phyloP scores from a whole-genome alignment of 805 yeast genomes.

The Wickerhamiella dianesei region DNA sequence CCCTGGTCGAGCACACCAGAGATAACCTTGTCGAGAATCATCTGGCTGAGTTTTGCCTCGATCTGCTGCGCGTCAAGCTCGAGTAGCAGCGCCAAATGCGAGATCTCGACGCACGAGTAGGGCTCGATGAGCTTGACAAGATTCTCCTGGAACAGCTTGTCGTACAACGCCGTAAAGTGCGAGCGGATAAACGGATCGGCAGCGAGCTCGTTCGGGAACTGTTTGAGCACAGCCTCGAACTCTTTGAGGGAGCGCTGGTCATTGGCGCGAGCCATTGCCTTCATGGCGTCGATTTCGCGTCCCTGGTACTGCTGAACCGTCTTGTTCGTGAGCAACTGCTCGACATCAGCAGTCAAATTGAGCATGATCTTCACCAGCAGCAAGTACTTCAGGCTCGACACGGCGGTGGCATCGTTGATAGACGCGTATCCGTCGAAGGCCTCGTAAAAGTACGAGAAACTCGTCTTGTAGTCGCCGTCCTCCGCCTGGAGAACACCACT shows the following conservation, averaged over 20 bases:
- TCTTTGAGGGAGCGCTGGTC: constrained; percentile 80
- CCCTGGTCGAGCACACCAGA: constrained; percentile 97
- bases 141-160: constrained; percentile 83
- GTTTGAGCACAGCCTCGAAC: constrained; percentile 67
- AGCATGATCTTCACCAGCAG: constrained; percentile 86
- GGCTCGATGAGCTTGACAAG: constrained; percentile 91
- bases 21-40: constrained; percentile 92
- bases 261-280: constrained; percentile 80
- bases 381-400: constrained; percentile 82
- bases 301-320: constrained; percentile 61
- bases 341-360: constrained; percentile 73
- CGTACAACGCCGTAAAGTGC: constrained; percentile 86
- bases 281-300: constrained; percentile 88
- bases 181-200: constrained; percentile 79
- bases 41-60: constrained; percentile 88
- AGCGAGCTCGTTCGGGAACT: constrained; percentile 57
- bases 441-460: constrained; percentile 88
- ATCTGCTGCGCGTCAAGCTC: constrained; percentile 80
- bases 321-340: constrained; percentile 62
- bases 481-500: constrained; percentile 93
- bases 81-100: constrained; percentile 74
- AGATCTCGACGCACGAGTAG: constrained; percentile 86
- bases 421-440: constrained; percentile 83
- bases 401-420: constrained; percentile 38
- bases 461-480: constrained; percentile 92